Conservation (phyloP, 2,329 filamentous ascomycete species). For the Dendrostoma leiphaemia region DNA sequence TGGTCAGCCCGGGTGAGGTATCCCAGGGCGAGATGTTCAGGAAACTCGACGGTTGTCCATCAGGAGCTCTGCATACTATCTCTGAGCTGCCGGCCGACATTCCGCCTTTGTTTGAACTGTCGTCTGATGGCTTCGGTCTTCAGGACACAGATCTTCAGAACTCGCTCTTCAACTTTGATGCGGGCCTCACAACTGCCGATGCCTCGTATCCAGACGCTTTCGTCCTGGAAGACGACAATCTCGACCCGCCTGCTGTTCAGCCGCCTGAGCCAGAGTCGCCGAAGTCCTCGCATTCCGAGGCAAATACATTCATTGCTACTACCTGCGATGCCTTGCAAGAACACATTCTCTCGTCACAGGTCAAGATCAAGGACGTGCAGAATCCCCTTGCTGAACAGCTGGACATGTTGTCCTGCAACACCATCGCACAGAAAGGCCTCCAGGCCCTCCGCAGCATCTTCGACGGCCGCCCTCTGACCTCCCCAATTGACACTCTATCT, state of each 20-base stretch:
- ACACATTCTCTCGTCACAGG: constrained; percentile 43
- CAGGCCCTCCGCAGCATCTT: constrained; percentile 39
- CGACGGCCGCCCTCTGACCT: constrained; percentile 33
- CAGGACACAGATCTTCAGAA: constrained; percentile 35
- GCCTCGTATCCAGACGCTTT: constrained; percentile 36
- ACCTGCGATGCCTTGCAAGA: constrained; percentile 45
- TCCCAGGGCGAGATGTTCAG: constrained; percentile 27
- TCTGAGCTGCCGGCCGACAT: constrained; percentile 44
- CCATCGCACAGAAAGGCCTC: constrained; percentile 42
- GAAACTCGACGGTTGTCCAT: constrained; percentile 23
- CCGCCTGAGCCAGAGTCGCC: neutral
- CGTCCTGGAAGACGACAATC: constrained; percentile 30
- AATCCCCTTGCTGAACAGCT: constrained; percentile 44
- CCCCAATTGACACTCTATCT: constrained; percentile 45
- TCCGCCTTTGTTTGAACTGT: constrained; percentile 26
- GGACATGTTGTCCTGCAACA: constrained; percentile 34
- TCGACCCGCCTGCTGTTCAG: constrained; percentile 2
- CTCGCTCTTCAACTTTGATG: constrained; percentile 34
- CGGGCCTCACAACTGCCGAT: constrained; percentile 30
- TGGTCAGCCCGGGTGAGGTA: constrained; percentile 31
- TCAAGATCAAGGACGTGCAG: constrained; percentile 39
- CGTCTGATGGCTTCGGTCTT: constrained; percentile 27
- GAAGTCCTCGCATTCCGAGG: constrained; percentile 24
- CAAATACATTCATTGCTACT: constrained; percentile 39
- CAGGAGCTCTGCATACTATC: constrained; percentile 29